These are phyloP conservation scores for Murraya paniculata DNA, from an alignment of 345 rosid genomes.

Conservation along the genomic window DNA sequence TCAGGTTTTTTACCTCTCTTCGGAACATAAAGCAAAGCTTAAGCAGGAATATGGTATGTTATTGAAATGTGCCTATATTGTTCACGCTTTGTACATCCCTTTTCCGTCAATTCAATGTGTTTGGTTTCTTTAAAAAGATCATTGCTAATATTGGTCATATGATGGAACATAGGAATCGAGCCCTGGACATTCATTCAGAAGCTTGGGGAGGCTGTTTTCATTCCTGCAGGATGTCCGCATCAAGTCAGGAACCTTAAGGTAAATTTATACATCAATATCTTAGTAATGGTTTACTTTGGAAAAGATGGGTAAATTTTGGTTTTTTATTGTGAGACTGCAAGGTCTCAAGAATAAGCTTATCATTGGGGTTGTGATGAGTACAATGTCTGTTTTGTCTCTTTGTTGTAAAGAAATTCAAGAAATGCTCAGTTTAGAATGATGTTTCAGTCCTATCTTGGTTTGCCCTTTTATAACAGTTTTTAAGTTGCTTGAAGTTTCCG, in stretches of 20 bases:
- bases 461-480: background rate
- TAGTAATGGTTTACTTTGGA: background rate
- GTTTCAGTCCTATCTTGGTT: background rate
- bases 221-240: conserved; percentile 74
- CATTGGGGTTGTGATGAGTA: background rate
- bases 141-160: background rate
- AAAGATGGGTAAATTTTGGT: background rate
- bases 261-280: background rate
- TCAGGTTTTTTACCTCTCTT: conserved; percentile 58
- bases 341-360: too few species aligned
- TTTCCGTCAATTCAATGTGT: background rate
- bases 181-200: conserved; percentile 68
- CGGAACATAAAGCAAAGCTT: conserved; percentile 58
- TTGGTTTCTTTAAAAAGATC: background rate
- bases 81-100: background rate
- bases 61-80: background rate
- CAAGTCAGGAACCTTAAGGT: conserved; percentile 74
- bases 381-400: background rate
- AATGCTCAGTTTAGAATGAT: background rate
- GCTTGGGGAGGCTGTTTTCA: conserved; percentile 64
- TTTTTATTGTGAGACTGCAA: background rate
- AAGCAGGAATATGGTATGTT: conserved; percentile 71
- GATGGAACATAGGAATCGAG: conserved; percentile 40
- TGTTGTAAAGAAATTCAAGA: background rate
- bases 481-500: background rate